phyloP scores from a whole-genome alignment of 441 rosid genomes.

The Isatis lusitanica region DNA sequence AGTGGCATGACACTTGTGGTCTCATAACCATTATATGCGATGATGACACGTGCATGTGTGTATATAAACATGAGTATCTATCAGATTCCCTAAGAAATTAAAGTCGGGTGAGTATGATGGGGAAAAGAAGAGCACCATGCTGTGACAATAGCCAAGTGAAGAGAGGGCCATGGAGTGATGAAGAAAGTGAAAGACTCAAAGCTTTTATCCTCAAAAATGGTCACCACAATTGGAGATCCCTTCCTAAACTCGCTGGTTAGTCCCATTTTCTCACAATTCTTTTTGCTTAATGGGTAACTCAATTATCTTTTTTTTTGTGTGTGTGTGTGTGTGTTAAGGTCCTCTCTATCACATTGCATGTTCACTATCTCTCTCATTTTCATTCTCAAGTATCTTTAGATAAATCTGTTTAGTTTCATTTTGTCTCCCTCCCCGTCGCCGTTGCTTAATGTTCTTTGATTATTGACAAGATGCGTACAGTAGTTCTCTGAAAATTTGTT shows the following conservation, averaged over 20 bases:
- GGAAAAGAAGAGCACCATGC: slow-evolving; percentile 28
- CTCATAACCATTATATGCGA: background rate
- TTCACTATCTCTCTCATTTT: background rate
- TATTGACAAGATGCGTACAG: background rate
- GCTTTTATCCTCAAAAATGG: slow-evolving; percentile 23
- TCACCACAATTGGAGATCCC: slow-evolving; percentile 33
- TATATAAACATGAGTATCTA: slow-evolving; percentile 7
- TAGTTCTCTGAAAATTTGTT: background rate
- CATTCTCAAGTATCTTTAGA: slow-evolving; percentile 6
- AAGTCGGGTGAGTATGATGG: slow-evolving; percentile 19
- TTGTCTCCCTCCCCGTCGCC: background rate
- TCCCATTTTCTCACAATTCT: background rate
- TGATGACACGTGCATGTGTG: slow-evolving; percentile 16
- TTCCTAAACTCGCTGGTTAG: slow-evolving; percentile 36
- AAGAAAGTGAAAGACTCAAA: slow-evolving; percentile 33
- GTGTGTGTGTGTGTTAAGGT: background rate
- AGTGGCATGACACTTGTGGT: slow-evolving; percentile 36
- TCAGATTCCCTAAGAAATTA: slow-evolving; percentile 11
- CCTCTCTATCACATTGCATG: slow-evolving; percentile 23
- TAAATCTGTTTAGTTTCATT: background rate
- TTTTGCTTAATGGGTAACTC: too few relatives aligned
- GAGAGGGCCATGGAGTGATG: slow-evolving; percentile 39
- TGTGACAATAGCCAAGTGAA: slow-evolving; percentile 33
- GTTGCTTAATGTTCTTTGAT: background rate
- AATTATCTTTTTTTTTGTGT: background rate